These are phyloP conservation scores for Cryptosporidium viatorum DNA, from an alignment of 169 alveolate species.

Conservation along the genomic window DNA sequence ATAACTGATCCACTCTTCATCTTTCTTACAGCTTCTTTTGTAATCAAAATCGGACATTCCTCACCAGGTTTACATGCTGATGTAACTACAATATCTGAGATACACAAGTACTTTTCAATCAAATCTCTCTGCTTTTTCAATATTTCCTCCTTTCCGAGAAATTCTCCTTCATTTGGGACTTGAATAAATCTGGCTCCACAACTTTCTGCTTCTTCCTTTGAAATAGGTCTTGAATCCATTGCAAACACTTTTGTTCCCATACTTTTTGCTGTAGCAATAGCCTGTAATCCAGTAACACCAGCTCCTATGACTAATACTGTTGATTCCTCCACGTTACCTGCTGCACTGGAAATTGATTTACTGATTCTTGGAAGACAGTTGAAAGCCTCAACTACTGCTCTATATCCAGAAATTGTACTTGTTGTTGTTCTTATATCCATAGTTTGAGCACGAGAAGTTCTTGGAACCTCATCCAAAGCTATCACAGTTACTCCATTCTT, in stretches of 20 bases:
- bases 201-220: slow-evolving; percentile 82
- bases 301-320: slow-evolving; percentile 83
- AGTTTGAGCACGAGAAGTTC: slow-evolving; percentile 82
- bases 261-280: slow-evolving; percentile 83
- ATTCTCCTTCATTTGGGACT: slow-evolving; percentile 76
- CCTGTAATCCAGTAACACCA: slow-evolving; percentile 87
- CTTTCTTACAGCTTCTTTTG: slow-evolving; percentile 78
- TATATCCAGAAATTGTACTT: slow-evolving; percentile 84
- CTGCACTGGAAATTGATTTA: slow-evolving; percentile 81
- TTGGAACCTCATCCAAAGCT: slow-evolving; percentile 84
- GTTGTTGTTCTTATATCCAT: slow-evolving; percentile 81
- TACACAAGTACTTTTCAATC: slow-evolving; percentile 75
- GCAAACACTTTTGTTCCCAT: slow-evolving; percentile 83
- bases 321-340: slow-evolving; percentile 84
- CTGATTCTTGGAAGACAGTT: slow-evolving; percentile 80
- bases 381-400: slow-evolving; percentile 83
- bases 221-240: slow-evolving; percentile 81
- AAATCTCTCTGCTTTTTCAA: slow-evolving; percentile 78
- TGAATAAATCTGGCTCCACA: slow-evolving; percentile 83
- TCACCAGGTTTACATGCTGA: slow-evolving; percentile 84
- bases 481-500: slow-evolving; percentile 77
- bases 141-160: slow-evolving; percentile 76
- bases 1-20: slow-evolving; percentile 84
- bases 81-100: slow-evolving; percentile 82
- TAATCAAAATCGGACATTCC: slow-evolving; percentile 79